Base-by-base conservation (phyloP, 805 yeast genomes). In the Suhomyces xylopsoci region DNA sequence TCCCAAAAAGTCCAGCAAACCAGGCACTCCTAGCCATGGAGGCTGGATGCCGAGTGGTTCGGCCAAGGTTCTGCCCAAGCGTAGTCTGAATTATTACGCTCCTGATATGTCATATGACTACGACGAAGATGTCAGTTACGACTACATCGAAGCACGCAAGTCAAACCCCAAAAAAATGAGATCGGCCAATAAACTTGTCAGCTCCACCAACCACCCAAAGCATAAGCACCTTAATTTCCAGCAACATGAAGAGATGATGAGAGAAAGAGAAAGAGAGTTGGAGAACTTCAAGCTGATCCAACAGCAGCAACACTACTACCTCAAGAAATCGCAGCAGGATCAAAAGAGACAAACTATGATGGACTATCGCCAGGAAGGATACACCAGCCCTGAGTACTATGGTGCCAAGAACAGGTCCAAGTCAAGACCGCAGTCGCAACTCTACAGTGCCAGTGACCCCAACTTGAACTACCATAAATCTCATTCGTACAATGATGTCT, bases 251-350 rank as follows among this genome's bases (percentile, higher is more conserved):
- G 47, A 45, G 14, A 28, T 47, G 26, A 22, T 20, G 20, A 30
- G 44, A 24, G 64, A 62, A 10, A 60, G 64, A 48, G 71, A 68
- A 51, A 55, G 58, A 26, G 75, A 70, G 53, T 65, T 67, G 22
- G 73, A 68, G 50, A 55, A 62, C 42, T 67, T 68, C 55, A 65
- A 62, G 48, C 50, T 56, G 43, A 57, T 70, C 48, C 71, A 69
- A 50, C 68, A 65, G 49, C 71, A 68, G 45, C 71, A 67, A 41
- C 61, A 61, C 38, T 66, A 65, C 57, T 67, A 68, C 26, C 62
- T 65, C 50, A 63, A 62, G 38, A 44, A 41, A 7, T 41, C 59
- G 45, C 41, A 41, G 15, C 48, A 36, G 43, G 53, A 55, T 20
- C 57, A 58, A 26, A 54, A 51, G 36, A 57, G 55, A 41, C 49